These are phyloP conservation scores for Yamadazyma aaseri DNA, from an alignment of 1,139 yeast species.

Conservation along the genomic window DNA sequence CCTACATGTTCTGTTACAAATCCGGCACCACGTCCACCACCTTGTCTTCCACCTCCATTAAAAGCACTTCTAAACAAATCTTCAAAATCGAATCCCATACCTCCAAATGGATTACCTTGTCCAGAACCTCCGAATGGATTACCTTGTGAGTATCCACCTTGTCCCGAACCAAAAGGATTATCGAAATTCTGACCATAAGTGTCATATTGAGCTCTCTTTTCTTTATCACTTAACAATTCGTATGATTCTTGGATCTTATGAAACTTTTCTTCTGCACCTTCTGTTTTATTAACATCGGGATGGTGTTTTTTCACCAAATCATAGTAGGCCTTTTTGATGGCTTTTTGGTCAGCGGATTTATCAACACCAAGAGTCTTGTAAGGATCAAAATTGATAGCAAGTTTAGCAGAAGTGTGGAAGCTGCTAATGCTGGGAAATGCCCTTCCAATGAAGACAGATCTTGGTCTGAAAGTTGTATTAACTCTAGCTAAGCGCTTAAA, in stretches of 20 bases:
- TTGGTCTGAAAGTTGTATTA: constrained; percentile 2
- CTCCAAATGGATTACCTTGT: constrained; percentile 44
- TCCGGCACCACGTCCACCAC: constrained; percentile 32
- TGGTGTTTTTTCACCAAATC: constrained; percentile 91
- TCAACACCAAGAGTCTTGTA: constrained; percentile 80
- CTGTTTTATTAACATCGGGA: constrained; percentile 94
- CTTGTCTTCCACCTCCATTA: constrained; percentile 44
- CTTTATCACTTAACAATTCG: constrained; percentile 84
- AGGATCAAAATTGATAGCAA: constrained; percentile 60
- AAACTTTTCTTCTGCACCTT: constrained; percentile 82
- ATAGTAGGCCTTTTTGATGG: constrained; percentile 91
- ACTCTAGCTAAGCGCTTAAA: constrained; percentile 8
- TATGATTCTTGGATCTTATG: constrained; percentile 94
- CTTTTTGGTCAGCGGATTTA: constrained; percentile 68
- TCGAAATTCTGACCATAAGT: constrained; percentile 90
- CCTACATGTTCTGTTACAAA: constrained; percentile 81
- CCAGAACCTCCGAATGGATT: constrained; percentile 52
- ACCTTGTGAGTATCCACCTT: constrained; percentile 35
- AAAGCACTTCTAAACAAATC: constrained; percentile 84
- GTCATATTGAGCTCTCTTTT: constrained; percentile 85
- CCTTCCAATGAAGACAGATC: not conserved
- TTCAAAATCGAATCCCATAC: constrained; percentile 69
- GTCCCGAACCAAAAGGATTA: constrained; percentile 35
- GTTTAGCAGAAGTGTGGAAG: constrained; percentile 27
- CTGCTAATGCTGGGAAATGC: not conserved